phyloP scores from a whole-genome alignment of 2,329 filamentous ascomycete species.

The Cercospora sp. region DNA sequence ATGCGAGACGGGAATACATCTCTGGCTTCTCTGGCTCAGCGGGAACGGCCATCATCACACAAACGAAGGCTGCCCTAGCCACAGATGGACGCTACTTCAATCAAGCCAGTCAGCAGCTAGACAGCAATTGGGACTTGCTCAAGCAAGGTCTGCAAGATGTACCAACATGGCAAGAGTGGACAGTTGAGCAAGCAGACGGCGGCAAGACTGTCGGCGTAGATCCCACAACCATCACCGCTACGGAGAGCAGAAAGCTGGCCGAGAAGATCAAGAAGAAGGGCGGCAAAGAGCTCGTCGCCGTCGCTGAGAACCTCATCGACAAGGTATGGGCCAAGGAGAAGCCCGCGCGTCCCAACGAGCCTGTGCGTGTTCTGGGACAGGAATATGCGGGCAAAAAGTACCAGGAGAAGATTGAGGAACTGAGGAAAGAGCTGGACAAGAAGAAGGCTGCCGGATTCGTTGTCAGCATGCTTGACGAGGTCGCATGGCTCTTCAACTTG shows the following conservation, averaged over 20 bases:
- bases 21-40: slow-evolving; percentile 94
- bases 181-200: slow-evolving; percentile 75
- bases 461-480: slow-evolving; percentile 91
- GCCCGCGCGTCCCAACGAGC: slow-evolving; percentile 73
- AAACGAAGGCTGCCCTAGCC: slow-evolving; percentile 81
- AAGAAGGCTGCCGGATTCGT: slow-evolving; percentile 85
- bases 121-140: slow-evolving; percentile 84
- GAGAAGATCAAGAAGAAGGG: slow-evolving; percentile 87
- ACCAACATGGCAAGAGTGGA: slow-evolving; percentile 97
- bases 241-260: slow-evolving; percentile 71
- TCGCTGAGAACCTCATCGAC: slow-evolving; percentile 86
- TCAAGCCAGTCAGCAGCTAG: slow-evolving; percentile 87
- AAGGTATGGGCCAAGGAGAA: slow-evolving; percentile 77
- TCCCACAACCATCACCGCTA: slow-evolving; percentile 76
- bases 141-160: slow-evolving; percentile 94
- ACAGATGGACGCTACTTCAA: slow-evolving; percentile 99
- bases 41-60: slow-evolving; percentile 85
- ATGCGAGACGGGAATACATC: slow-evolving; percentile 87
- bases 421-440: slow-evolving; percentile 89
- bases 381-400: slow-evolving; percentile 81
- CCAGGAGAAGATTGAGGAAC: slow-evolving; percentile 76
- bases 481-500: slow-evolving; percentile 98
- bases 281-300: slow-evolving; percentile 71
- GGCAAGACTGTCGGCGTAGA: slow-evolving; percentile 91
- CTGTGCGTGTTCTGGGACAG: slow-evolving; percentile 68